Evolutionary conservation across 805 yeast genomes (phyloP), one percentile per base, ranked within the genome.

Genomic region (Helenozyma baotianmanensis): DNA sequence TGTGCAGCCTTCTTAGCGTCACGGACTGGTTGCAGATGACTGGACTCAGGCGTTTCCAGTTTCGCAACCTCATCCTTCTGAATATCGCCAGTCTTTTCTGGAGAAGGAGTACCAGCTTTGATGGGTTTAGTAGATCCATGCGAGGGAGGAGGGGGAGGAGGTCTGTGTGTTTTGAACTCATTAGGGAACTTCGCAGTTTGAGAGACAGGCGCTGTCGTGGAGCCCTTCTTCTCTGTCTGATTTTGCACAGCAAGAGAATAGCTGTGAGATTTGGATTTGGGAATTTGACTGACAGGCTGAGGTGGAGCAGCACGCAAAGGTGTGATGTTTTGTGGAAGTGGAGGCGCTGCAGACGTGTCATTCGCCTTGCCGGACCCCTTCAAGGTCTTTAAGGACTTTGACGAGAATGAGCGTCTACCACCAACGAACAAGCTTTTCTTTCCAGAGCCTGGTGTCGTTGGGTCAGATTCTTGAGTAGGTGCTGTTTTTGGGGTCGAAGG

Each of bases 1-100:
- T 68, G 62, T 24, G 78, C 82, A 25, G 74, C 84, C 53, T 64
- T 76, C 35, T 65, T 66, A 10, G 72, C 67, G 41, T 66, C 76
- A 23, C 76, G 59, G 2, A 64, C 74, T 1, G 76, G 75, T 27
- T 58, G 60, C 39, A 32, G 38, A 37, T 27, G 50, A 27, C 30
- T 27, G 38, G 48, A 23, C 27, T 38, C 40, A 38, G 30, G 41
- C 21, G 24, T 35, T 18, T 37, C 36, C 11, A 26, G 30, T 29
- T 26, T 33, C 16, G 29, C 30, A 29, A 40, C 31, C 9, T 36
- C 30, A 22, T 38, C 36, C 27, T 38, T 27, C 19, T 43, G 39
- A 17, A 38, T 41, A 31, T 30, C 32, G 9, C 35, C 42, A 14
- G 31, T 43, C 13, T 35, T 30, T 21, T 40, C 46, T 3, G 33